Percentiles rank a stretch among this genome's conserved stretches.
These are phyloP conservation scores for Pythium folliculosum DNA, from an alignment of 352 stramenopile species.

Conservation along the genomic window DNA sequence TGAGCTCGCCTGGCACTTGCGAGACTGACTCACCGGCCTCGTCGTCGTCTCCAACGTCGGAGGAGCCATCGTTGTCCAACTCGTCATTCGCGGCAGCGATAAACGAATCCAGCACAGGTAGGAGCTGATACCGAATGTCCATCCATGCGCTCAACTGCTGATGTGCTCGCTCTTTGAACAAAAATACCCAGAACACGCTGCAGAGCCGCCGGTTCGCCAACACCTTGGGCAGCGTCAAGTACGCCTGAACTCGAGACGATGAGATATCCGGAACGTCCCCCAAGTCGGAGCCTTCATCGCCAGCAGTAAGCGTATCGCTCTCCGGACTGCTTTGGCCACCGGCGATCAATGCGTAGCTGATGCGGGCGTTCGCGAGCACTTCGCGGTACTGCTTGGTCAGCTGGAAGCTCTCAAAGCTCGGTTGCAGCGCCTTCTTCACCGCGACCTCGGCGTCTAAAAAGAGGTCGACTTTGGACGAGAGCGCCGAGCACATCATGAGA, in stretches of 20 bases:
- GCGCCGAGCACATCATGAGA: conserved; percentile 69
- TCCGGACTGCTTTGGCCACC: conserved; percentile 22
- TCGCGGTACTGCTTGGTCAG: conserved; percentile 56
- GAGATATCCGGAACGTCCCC: conserved; percentile 13
- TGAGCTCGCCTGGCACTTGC: conserved; percentile 55
- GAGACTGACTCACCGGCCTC: conserved; percentile 13
- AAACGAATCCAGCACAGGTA: conserved; percentile 65
- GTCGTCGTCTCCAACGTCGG: conserved; percentile 27
- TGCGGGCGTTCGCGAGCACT: conserved; percentile 52
- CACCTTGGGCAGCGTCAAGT: conserved; percentile 75
- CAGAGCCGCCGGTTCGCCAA: conserved; percentile 76
- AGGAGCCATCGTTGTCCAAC: conserved; percentile 19
- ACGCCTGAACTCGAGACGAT: conserved; percentile 34
- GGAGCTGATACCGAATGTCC: conserved; percentile 72
- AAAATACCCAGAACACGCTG: conserved; percentile 86
- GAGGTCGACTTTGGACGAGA: conserved; percentile 75
- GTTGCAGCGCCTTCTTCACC: conserved; percentile 68
- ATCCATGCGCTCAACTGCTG: conserved; percentile 85
- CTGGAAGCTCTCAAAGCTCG: conserved; percentile 69
- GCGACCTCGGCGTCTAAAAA: conserved; percentile 77
- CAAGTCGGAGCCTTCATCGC: conserved; percentile 20
- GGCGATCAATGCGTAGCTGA: conserved; percentile 50
- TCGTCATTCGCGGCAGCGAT: conserved; percentile 45
- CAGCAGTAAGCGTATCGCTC: conserved; percentile 28
- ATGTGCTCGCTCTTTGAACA: conserved; percentile 86